Base-by-base conservation (phyloP, 768 basidiomycete genomes). In the Trametes punicea region DNA sequence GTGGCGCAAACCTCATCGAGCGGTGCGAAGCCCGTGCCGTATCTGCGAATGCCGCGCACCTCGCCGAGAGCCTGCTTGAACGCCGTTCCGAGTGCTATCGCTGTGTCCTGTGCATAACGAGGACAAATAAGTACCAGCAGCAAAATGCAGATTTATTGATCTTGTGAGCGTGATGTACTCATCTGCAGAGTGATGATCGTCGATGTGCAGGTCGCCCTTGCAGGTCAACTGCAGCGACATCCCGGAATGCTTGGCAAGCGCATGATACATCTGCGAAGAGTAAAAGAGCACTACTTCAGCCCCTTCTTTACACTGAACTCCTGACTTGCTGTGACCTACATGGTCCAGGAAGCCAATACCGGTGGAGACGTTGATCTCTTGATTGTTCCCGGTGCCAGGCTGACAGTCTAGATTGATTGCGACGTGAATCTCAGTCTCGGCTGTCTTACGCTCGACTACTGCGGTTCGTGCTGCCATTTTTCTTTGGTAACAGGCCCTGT, bases 331-430 rank as follows among this genome's bases (percentile, higher is more conserved):
- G 27, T 10, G 33, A 73, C 81, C 56, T 71, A 93, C 96, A 78
- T 99, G 97, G 72, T 99, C 96, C 33, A 98, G 80, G 70, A 98
- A 99, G n/a, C 97, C 97, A 57, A 99, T 95, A 25, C 97, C 97
- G 1, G 96, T 98, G 20, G 84, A 85, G 54, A 99, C 77, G 27
- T 89, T 76, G 65, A 99, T 98, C 31, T 72, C 74, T 71, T 98
- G 96, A 30, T 73, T 70, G 42, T 74, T 79, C 25, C 75, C 74
- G 6, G 81, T 73, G 46, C 84, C 84, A 3, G 91, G 82, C 7
- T 77, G 72, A 67, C 85, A 84, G 75, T 98, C 97, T 49, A 99
- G 82, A 67, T 85, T 78, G 62, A 99, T 75, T 31, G 71, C 77
- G 61, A 95, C 87, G n/a, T 87, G 78, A 59, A 98, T 93, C 58